Percentiles rank a stretch among this genome's conserved stretches.
Evolutionary conservation across 129 eudicot species (phyloP).

Genomic region (Ambrosia artemisiifolia): DNA sequence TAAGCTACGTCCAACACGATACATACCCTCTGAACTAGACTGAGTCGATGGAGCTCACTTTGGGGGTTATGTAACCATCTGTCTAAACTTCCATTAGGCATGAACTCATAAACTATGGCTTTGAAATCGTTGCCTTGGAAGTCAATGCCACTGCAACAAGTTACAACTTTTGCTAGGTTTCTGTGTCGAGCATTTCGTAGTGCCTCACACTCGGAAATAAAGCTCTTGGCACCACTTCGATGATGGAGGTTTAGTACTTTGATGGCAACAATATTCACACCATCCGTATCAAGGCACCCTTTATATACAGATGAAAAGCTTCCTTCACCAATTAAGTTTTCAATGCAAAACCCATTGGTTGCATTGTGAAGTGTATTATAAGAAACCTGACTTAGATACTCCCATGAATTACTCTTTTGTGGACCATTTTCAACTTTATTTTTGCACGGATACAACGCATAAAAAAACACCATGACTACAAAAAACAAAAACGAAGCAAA

Average conservation of each 20-base stretch:
- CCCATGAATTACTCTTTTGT: background rate
- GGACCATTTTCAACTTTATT: background rate
- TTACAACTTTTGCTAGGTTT: slow-evolving; percentile 35
- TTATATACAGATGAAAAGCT: slow-evolving; percentile 30
- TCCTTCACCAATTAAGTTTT: slow-evolving; percentile 28
- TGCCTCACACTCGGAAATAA: slow-evolving; percentile 33
- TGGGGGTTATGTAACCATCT: slow-evolving; percentile 17
- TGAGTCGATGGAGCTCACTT: background rate
- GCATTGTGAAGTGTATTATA: slow-evolving; percentile 32
- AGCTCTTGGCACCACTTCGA: slow-evolving; percentile 25
- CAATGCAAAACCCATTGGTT: slow-evolving; percentile 33
- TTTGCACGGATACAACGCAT: background rate
- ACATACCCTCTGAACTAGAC: background rate
- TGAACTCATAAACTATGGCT: slow-evolving; percentile 44
- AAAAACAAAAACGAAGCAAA: background rate
- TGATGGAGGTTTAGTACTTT: slow-evolving; percentile 35
- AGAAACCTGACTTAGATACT: slow-evolving; percentile 17
- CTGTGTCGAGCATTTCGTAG: slow-evolving; percentile 32
- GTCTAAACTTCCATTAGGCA: slow-evolving; percentile 38
- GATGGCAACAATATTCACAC: slow-evolving; percentile 24
- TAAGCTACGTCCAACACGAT: background rate
- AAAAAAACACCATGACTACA: background rate
- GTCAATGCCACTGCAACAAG: slow-evolving; percentile 35
- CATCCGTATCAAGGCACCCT: slow-evolving; percentile 24
- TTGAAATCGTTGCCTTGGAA: slow-evolving; percentile 25